Base-by-base conservation (phyloP, 345 rosid genomes). In the Tarenaya hassleriana region DNA sequence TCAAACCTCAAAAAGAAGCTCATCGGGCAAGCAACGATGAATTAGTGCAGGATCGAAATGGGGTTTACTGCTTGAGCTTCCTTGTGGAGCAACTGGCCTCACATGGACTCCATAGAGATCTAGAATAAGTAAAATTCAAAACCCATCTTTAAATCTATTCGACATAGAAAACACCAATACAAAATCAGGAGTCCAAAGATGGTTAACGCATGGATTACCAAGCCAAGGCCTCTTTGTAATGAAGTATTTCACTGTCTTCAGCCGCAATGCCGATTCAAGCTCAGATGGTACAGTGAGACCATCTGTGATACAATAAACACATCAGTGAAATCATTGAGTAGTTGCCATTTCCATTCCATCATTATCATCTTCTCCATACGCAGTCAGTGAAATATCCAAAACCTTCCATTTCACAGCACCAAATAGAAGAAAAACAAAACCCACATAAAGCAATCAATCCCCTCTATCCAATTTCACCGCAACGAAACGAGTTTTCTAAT, bases 41-140 rank as follows among this genome's bases (percentile, higher is more conserved):
- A 87, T 67, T 47, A 76, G 71, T 7, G 98, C 89, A 0, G 94
- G 78, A 66, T 87, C 92, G 61, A 65, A 69, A 56, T 56, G 61
- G 0, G 79, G 80, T 51, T 67, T 79, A 62, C 89, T 61, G 59
- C 87, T 79, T 24, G 72, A 68, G 47, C 96, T 91, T 62, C 89
- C 89, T 45, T 68, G 78, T 5, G 98, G 95, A 24, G 92, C 81
- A 51, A 87, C 88, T 0, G 92, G 96, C 54, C 92, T 73, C 29
- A 91, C 80, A 73, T 91, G 76, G 35, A 82, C 66, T 41, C 96
- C 96, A 69, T 87, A 87, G 19, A 91, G 96, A 84, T 91, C 96
- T 91, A 56, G 19, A 19, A 15, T 39, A 45, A 2, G 16, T 42
- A 51, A 15, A 7, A 44, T 13, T 56, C 6, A 31, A 12, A 54